Base-by-base conservation (phyloP, 108 stramenopile genomes). In the Pseudonitzschia pungens region DNA sequence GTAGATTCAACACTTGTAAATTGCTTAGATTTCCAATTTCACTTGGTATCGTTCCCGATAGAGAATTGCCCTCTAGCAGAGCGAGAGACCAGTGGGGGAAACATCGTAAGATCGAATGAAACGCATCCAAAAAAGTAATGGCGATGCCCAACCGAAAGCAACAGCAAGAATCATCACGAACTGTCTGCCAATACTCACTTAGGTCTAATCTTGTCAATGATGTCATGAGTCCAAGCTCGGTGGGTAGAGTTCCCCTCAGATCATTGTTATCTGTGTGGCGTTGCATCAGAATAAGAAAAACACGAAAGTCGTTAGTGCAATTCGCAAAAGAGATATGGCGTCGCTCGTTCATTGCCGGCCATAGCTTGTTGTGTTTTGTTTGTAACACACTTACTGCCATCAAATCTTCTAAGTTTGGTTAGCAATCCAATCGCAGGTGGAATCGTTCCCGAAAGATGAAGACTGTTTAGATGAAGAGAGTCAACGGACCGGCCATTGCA, bases 31-130 rank as follows among this genome's bases (percentile, higher is more conserved):
- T 36, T 28, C 85, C 83, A 60, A 83, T 76, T 68, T 76, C 78
- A n/a, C 71, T 28, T 18, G 90, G 90, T 58, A 91, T 85, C 2
- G 74, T 71, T 32, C 84, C 84, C 1, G 20, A 8, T 51, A 51
- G n/a, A 51, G n/a, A 51, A n/a, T 51, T 51, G 16, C 20, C 10
- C 9, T 16, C 50, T 51, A 10, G 16, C 36, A 36, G 4, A 36
- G 36, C 36, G 36, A 36, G 36, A 36, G 36, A 36, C 2, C 36
- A 36, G 36, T 2, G 6, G 36, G 36, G 36, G n/a, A 6, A 36
- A 6, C 36, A 6, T 36, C 4, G 36, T 36, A 36, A 36, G 36
- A 36, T 36, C 36, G 36, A 2, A 36, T 36, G 36, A 36, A 36
- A 36, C 36, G 2, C n/a, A n/a, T n/a, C 6, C 2, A 36, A 36